phyloP scores from a whole-genome alignment of 306 rosid species.

The Medicago truncatula region MtrunA17r5.0-ANR NC_053043.1:4522501-4523000 shows the following conservation, averaged over 20 bases:
- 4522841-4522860: conserved; percentile 1
- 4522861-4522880: conserved; percentile 43
- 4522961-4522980: not conserved
- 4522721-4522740: conserved; percentile 2
- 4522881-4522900: conserved; percentile 2
- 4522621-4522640: too few species aligned
- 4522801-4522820: conserved; percentile 36
- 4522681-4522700: conserved; percentile 6
- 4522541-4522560: too few species aligned
- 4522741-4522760: conserved; percentile 34
- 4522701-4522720: conserved; percentile 6
- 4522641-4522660: too few species aligned
- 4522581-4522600: too few species aligned
- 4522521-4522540: too few species aligned
- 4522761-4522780: conserved; percentile 33
- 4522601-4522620: too few species aligned
- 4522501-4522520: too few species aligned
- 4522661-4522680: conserved; percentile 11
- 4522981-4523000: conserved; percentile 18
- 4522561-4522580: too few species aligned
- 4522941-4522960: conserved; percentile 5
- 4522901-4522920: conserved; percentile 11
- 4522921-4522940: conserved; percentile 23
- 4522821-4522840: conserved; percentile 41
- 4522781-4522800: conserved; percentile 22